Evolutionary conservation across 1,284 basidiomycete species (phyloP).

Genomic region (Puccinia coronata): DNA sequence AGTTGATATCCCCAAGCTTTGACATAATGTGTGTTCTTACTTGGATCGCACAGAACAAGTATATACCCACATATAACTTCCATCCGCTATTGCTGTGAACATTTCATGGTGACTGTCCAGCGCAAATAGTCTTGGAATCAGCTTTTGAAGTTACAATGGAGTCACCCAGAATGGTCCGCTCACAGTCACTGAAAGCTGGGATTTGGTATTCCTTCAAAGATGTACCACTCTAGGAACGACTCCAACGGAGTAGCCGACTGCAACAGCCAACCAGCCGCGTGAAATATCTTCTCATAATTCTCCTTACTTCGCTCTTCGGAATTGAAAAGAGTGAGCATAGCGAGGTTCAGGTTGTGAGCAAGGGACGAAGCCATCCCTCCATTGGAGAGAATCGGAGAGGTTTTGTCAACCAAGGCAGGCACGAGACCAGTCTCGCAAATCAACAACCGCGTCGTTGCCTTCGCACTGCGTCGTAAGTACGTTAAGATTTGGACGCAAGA

Average conservation of each 20-base stretch:
- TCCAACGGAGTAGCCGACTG: constrained; percentile 4
- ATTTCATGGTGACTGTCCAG: too few relatives aligned
- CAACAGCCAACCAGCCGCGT: background rate
- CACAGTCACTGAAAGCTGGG: too few relatives aligned
- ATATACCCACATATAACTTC: too few relatives aligned
- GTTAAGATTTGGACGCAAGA: background rate
- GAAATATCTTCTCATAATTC: background rate
- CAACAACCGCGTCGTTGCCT: constrained; percentile 1
- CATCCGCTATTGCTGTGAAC: too few relatives aligned
- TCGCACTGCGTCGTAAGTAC: background rate
- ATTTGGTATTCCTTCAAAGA: too few relatives aligned
- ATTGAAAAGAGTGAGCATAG: constrained; percentile 18
- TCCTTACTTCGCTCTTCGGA: background rate
- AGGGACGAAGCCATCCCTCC: background rate
- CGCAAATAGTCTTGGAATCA: too few relatives aligned
- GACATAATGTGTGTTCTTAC: too few relatives aligned
- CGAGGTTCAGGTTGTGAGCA: background rate
- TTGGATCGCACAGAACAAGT: too few relatives aligned
- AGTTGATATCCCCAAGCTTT: too few relatives aligned
- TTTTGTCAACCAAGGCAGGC: background rate
- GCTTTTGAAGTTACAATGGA: too few relatives aligned
- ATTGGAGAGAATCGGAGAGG: background rate
- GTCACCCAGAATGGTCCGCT: too few relatives aligned
- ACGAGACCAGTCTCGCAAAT: constrained; percentile 5
- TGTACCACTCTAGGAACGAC: background rate